Evolutionary conservation across 768 basidiomycete genomes (phyloP).

Genomic region (Melanogaster broomeanus): DNA sequence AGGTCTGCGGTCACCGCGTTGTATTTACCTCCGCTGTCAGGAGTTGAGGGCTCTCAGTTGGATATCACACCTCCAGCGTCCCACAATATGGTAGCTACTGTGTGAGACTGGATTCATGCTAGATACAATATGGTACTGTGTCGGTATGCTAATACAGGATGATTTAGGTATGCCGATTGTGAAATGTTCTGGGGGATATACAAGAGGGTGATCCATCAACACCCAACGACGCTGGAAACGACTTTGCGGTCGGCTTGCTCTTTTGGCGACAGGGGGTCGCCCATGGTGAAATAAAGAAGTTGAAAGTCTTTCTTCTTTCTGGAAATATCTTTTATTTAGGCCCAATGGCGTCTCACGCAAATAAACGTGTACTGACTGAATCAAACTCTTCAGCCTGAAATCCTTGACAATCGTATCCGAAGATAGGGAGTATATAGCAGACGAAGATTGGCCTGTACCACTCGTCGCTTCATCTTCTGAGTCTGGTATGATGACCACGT

Average conservation of each 20-base stretch:
- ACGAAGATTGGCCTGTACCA: not conserved
- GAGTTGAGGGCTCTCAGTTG: slow-evolving; percentile 9
- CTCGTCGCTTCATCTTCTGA: slow-evolving; percentile 11
- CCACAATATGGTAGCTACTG: slow-evolving; percentile 50
- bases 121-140: not conserved
- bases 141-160: not conserved
- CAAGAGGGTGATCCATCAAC: slow-evolving; percentile 10
- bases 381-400: slow-evolving; percentile 49
- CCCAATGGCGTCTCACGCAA: not conserved
- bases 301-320: slow-evolving; percentile 63
- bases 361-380: slow-evolving; percentile 42
- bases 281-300: slow-evolving; percentile 80
- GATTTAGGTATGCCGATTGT: not conserved
- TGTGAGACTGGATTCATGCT: slow-evolving; percentile 23
- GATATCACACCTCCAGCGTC: not conserved
- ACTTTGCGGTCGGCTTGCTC: slow-evolving; percentile 52
- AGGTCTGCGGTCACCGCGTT: slow-evolving; percentile 72
- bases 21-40: slow-evolving; percentile 56
- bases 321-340: not conserved
- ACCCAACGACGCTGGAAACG: slow-evolving; percentile 50
- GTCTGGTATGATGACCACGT: slow-evolving; percentile 23
- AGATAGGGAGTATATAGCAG: slow-evolving; percentile 20
- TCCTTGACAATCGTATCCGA: slow-evolving; percentile 39
- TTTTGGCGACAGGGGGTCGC: slow-evolving; percentile 53
- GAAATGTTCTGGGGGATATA: not conserved